phyloP scores from a whole-genome alignment of 805 yeast genomes.

The Ogataea trehaloabstinens region DNA sequence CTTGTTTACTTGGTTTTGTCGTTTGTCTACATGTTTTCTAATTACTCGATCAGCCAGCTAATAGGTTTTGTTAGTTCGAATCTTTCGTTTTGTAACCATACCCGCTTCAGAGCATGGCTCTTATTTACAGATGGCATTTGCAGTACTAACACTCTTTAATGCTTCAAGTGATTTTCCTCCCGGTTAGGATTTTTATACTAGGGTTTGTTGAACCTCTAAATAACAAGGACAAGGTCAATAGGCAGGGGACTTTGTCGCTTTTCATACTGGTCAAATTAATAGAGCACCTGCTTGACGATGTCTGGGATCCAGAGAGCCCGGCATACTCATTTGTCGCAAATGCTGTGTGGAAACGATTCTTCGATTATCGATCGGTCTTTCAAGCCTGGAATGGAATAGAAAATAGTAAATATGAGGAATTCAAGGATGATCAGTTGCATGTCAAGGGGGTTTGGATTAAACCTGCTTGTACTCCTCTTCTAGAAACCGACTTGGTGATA shows the following conservation, averaged over 20 bases:
- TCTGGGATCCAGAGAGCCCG: constrained; percentile 18
- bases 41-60: constrained; percentile 20
- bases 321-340: constrained; percentile 29
- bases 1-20: constrained; percentile 24
- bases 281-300: constrained; percentile 19
- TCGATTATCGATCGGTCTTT: constrained; percentile 28
- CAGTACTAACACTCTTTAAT: not conserved
- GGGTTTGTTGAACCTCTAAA: constrained; percentile 32
- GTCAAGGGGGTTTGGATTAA: constrained; percentile 22
- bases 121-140: not conserved
- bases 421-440: constrained; percentile 3
- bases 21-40: constrained; percentile 23
- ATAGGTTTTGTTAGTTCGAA: constrained; percentile 18
- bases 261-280: constrained; percentile 20
- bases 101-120: not conserved
- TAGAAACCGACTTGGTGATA: constrained; percentile 39
- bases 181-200: constrained; percentile 24
- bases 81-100: constrained; percentile 20
- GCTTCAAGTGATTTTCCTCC: constrained; percentile 20
- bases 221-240: constrained; percentile 25
- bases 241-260: constrained; percentile 31
- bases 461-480: constrained; percentile 26
- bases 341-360: constrained; percentile 31
- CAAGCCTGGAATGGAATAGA: constrained; percentile 37
- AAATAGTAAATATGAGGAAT: constrained; percentile 26